A percentile compares a stretch with the other conserved stretches of the same genome.
Conservation (phyloP, 306 rosid species). For the Betula pendula region DNA sequence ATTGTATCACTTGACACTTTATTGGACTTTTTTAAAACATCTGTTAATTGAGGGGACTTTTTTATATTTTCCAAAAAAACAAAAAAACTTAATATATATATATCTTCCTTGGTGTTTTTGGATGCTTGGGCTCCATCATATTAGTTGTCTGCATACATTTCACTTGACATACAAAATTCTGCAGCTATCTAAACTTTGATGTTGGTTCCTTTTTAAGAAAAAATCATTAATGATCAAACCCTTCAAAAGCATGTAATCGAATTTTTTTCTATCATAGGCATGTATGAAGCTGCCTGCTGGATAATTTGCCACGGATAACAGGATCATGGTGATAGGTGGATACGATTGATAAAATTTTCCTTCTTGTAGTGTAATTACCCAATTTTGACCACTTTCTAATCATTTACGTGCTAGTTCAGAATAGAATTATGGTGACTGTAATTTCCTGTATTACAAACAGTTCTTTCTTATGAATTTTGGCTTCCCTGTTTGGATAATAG, state of each 20-base stretch:
- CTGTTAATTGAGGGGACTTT: no score
- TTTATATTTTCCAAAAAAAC: no score
- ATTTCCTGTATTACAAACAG: neutral
- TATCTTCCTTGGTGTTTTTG: neutral
- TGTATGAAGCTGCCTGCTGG: neutral
- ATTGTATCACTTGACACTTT: no score
- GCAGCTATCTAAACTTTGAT: neutral
- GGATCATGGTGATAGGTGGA: neutral
- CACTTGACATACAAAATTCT: neutral
- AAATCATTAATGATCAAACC: neutral
- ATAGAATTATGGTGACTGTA: neutral
- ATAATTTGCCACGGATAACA: neutral
- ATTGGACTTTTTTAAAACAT: no score
- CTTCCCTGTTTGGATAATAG: neutral
- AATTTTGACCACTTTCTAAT: conserved; percentile 1
- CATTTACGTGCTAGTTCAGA: neutral
- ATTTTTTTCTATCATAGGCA: neutral
- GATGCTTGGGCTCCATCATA: neutral
- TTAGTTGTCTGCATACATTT: neutral
- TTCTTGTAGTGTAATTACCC: neutral
- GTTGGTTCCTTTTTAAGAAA: neutral
- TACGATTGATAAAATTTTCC: neutral
- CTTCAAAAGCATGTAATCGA: neutral
- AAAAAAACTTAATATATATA: neutral
- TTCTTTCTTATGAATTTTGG: neutral